Conservation (phyloP, 1,284 basidiomycete genomes). For the Mrakiaceae sp. region DNA sequence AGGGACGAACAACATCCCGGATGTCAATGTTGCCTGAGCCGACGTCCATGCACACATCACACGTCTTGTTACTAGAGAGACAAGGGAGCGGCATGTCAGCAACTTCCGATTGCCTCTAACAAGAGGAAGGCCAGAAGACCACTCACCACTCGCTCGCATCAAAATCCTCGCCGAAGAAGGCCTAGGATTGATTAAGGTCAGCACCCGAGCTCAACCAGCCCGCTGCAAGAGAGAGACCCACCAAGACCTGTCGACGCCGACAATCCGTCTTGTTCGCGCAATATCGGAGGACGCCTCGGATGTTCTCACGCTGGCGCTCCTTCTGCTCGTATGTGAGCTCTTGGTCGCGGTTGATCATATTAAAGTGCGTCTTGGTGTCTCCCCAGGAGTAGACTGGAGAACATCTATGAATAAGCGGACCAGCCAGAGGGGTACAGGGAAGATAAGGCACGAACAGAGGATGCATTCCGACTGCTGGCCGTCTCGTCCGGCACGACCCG, state of each 20-base stretch:
- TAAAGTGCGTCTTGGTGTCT: constrained; percentile 44
- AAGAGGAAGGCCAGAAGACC: background rate
- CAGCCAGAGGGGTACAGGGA: background rate
- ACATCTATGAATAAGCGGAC: background rate
- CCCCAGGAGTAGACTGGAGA: constrained; percentile 44
- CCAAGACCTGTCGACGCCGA: constrained; percentile 68
- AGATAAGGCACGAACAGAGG: constrained; percentile 36
- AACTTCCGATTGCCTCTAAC: background rate
- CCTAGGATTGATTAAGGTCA: constrained; percentile 19
- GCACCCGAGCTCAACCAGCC: constrained; percentile 14
- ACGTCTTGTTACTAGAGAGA: constrained; percentile 24
- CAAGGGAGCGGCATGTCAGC: background rate
- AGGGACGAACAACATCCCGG: constrained; percentile 24
- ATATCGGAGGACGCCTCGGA: constrained; percentile 56
- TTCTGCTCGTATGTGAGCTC: constrained; percentile 43
- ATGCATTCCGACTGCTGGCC: constrained; percentile 53
- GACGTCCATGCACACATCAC: constrained; percentile 32
- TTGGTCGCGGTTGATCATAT: constrained; percentile 45
- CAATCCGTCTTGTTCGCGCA: constrained; percentile 76
- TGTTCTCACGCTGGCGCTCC: constrained; percentile 46
- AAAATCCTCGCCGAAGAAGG: constrained; percentile 37
- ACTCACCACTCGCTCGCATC: constrained; percentile 28
- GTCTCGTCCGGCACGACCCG: constrained; percentile 71
- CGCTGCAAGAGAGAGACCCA: background rate
- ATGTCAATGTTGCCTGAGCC: constrained; percentile 24